Evolutionary conservation across 1,284 basidiomycete genomes (phyloP).

Genomic region (Rhodotorula mucilaginosa): DNA sequence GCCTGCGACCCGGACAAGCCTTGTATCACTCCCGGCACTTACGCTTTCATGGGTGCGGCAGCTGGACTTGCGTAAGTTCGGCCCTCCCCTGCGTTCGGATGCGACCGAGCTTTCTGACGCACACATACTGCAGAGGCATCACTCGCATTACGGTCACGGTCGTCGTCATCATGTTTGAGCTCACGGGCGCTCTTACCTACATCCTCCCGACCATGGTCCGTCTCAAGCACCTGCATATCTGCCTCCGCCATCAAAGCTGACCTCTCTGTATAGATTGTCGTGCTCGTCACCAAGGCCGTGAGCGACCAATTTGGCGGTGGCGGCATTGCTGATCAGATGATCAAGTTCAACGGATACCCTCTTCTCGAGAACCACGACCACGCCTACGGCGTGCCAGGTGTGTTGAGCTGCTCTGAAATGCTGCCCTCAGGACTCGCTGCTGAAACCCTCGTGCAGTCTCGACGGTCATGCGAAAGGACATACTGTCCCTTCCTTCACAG

Average conservation of each 20-base stretch:
- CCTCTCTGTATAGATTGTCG: slow-evolving; percentile 67
- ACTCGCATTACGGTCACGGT: slow-evolving; percentile 97
- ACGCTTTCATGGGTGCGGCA: slow-evolving; percentile 90
- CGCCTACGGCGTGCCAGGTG: slow-evolving; percentile 82
- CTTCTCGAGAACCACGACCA: slow-evolving; percentile 87
- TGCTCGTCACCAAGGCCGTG: slow-evolving; percentile 93
- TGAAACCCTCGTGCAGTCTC: slow-evolving; percentile 59
- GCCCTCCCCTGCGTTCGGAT: too few relatives aligned
- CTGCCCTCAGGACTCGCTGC: not conserved
- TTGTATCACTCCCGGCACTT: slow-evolving; percentile 97
- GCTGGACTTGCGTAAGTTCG: slow-evolving; percentile 75
- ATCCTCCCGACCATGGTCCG: slow-evolving; percentile 95
- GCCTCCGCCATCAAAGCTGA: not conserved
- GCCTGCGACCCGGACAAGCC: slow-evolving; percentile 87
- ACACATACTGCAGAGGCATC: slow-evolving; percentile 65
- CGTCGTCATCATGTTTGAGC: slow-evolving; percentile 99
- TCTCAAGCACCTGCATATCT: not conserved
- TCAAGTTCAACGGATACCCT: slow-evolving; percentile 94
- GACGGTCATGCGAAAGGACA: slow-evolving; percentile 78
- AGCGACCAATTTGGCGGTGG: slow-evolving; percentile 90
- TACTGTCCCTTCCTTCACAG: slow-evolving; percentile 68
- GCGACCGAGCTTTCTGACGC: slow-evolving; percentile 4
- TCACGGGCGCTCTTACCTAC: slow-evolving; percentile 97
- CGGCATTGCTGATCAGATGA: slow-evolving; percentile 96
- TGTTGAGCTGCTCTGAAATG: not conserved